Percentiles rank a stretch among this genome's conserved stretches.
These are phyloP conservation scores for Kregervanrija fluxuum DNA, from an alignment of 805 yeast genomes.

Conservation along the genomic window DNA sequence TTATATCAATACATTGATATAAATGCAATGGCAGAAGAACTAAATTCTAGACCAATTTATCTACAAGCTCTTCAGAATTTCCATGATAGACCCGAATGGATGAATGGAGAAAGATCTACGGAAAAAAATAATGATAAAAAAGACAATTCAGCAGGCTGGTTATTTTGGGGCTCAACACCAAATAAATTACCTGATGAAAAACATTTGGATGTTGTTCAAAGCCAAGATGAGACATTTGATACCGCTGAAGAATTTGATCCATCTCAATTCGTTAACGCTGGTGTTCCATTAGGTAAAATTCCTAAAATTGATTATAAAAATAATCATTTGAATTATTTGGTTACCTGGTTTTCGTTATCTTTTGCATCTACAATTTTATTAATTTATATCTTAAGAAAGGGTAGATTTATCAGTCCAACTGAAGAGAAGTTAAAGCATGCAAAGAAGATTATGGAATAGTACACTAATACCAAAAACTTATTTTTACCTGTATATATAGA, in stretches of 20 bases:
- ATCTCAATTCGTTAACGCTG: conserved; percentile 62
- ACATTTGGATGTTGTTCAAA: conserved; percentile 4
- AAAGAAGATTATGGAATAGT: conserved; percentile 26
- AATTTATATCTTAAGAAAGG: conserved; percentile 41
- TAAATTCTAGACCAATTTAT: conserved; percentile 66
- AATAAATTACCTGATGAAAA: neutral
- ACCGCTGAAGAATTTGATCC: conserved; percentile 38
- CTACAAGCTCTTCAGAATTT: conserved; percentile 66
- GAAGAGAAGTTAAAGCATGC: conserved; percentile 46
- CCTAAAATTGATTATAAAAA: conserved; percentile 81
- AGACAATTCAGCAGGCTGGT: conserved; percentile 3
- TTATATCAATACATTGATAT: conserved; percentile 77
- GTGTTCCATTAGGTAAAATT: conserved; percentile 82
- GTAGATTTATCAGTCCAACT: conserved; percentile 30
- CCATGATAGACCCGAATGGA: conserved; percentile 53
- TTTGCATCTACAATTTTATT: conserved; percentile 66
- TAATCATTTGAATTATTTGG: conserved; percentile 84
- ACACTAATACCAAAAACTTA: too few species aligned
- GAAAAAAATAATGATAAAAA: neutral
- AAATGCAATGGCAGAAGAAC: conserved; percentile 65
- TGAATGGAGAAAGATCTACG: conserved; percentile 2
- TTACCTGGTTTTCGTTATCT: conserved; percentile 92
- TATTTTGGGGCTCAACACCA: conserved; percentile 7
- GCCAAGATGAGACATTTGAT: conserved; percentile 11
- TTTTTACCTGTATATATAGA: too few species aligned